These are phyloP conservation scores for Blastobotrys proliferans DNA, from an alignment of 1,139 yeast genomes.

Conservation along the genomic window DNA sequence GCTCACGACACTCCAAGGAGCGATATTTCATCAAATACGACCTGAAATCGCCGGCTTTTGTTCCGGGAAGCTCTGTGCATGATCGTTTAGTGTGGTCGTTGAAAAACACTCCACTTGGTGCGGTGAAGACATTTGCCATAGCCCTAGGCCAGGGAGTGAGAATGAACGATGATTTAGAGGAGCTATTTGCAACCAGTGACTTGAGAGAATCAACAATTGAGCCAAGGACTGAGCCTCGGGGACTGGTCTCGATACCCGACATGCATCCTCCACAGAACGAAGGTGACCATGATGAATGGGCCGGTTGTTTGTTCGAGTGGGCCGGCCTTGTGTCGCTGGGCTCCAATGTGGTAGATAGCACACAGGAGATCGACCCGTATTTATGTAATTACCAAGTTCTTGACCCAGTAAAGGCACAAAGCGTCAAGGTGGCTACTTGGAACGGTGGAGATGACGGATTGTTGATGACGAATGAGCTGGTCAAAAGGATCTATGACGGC, in stretches of 20 bases:
- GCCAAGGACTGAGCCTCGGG: not conserved
- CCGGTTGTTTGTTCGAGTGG: constrained; percentile 32
- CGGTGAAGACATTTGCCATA: not conserved
- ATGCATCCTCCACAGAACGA: not conserved
- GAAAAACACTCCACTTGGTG: constrained; percentile 26
- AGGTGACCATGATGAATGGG: constrained; percentile 30
- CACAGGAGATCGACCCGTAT: constrained; percentile 24
- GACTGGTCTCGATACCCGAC: too few species aligned
- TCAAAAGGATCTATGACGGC: not conserved
- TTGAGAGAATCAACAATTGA: not conserved
- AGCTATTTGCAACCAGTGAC: not conserved
- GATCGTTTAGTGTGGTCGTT: constrained; percentile 40
- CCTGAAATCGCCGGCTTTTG: constrained; percentile 15
- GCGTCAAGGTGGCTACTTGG: constrained; percentile 15
- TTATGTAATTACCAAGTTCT: constrained; percentile 25
- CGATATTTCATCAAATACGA: constrained; percentile 20
- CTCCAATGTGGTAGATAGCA: constrained; percentile 17
- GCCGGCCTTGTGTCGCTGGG: constrained; percentile 27
- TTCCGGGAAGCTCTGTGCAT: constrained; percentile 25
- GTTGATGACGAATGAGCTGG: not conserved
- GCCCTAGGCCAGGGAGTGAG: constrained; percentile 2
- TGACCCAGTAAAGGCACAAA: constrained; percentile 5
- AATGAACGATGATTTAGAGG: constrained; percentile 2
- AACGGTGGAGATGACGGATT: constrained; percentile 19
- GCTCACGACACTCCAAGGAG: constrained; percentile 14